These are phyloP conservation scores for Tephrocybe rancida DNA, from an alignment of 768 basidiomycete species.

Conservation along the genomic window DNA sequence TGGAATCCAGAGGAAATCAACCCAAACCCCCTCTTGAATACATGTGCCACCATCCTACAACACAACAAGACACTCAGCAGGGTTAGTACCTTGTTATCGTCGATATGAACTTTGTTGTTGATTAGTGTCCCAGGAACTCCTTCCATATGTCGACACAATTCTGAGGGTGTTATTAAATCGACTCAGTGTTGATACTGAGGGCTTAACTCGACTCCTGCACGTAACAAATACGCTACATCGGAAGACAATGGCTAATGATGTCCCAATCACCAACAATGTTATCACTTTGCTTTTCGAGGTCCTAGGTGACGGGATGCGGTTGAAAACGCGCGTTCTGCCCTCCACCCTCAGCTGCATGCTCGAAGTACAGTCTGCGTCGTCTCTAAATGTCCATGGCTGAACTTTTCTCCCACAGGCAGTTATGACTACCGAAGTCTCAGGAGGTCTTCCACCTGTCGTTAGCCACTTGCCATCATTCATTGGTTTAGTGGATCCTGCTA, in stretches of 20 bases:
- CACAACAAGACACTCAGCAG: constrained; percentile 61
- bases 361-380: constrained; percentile 43
- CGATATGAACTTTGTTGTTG: neutral
- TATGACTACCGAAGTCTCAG: constrained; percentile 28
- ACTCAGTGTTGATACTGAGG: constrained; percentile 43
- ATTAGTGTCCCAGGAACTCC: constrained; percentile 48
- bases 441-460: constrained; percentile 27
- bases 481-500: constrained; percentile 50
- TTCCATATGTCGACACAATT: constrained; percentile 60
- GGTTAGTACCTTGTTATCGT: constrained; percentile 34
- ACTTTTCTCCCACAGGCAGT: constrained; percentile 21
- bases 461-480: constrained; percentile 35
- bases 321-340: constrained; percentile 53
- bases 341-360: constrained; percentile 51
- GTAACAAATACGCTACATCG: constrained; percentile 47
- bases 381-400: neutral
- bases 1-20: constrained; percentile 49
- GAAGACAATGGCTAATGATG: constrained; percentile 30
- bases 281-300: constrained; percentile 51
- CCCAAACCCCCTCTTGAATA: constrained; percentile 55
- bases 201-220: constrained; percentile 49
- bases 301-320: constrained; percentile 51
- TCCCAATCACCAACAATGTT: constrained; percentile 33
- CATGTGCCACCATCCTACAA: constrained; percentile 54
- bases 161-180: constrained; percentile 56